phyloP scores from a whole-genome alignment of 345 rosid genomes.

The Xanthoceras sorbifolium region DNA sequence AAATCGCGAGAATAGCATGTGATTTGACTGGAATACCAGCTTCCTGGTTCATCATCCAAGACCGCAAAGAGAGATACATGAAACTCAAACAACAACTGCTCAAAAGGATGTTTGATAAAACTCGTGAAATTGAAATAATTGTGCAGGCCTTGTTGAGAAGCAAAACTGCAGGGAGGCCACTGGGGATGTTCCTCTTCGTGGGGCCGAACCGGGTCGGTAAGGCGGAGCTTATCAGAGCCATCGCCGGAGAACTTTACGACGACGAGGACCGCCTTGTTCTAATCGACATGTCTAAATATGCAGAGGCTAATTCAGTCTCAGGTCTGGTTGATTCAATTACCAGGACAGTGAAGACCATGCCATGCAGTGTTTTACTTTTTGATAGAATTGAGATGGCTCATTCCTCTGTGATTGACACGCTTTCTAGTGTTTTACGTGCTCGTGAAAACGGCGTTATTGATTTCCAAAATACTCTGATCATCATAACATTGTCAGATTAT shows the following conservation, averaged over 20 bases:
- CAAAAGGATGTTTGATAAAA: neutral
- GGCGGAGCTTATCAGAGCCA: neutral
- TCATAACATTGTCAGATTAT: neutral
- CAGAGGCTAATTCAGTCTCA: neutral
- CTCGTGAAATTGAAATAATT: neutral
- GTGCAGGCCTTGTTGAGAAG: neutral
- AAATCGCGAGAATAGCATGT: neutral
- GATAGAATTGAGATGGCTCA: conserved; percentile 2
- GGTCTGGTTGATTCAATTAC: neutral
- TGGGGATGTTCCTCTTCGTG: neutral
- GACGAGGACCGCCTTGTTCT: neutral
- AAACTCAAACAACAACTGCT: neutral
- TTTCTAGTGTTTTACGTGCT: neutral
- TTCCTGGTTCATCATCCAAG: neutral
- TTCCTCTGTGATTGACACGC: neutral
- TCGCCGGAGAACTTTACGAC: conserved; percentile 13
- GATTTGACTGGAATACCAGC: conserved; percentile 2
- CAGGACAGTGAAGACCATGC: neutral
- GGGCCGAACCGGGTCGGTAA: neutral
- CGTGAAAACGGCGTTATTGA: neutral
- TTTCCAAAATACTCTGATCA: neutral
- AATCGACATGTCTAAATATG: neutral
- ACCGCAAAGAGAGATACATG: neutral
- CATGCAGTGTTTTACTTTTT: neutral
- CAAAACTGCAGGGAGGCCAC: neutral